Base-by-base conservation (phyloP, 176 grass and related monocot genomes). In the Avena atlantica region DNA sequence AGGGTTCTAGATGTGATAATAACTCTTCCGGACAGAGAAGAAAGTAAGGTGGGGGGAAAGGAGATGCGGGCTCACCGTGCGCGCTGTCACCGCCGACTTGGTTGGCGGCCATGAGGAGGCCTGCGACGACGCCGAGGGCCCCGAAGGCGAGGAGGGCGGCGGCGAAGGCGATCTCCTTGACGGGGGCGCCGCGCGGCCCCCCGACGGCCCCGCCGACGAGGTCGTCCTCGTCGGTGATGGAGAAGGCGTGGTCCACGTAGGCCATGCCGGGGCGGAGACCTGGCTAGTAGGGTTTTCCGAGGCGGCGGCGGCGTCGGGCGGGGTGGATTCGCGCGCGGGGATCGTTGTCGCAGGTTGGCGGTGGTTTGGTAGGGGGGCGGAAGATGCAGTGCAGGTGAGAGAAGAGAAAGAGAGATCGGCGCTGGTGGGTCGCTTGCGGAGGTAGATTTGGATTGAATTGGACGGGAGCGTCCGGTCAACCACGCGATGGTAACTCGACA, bases 181-280 rank as follows among this genome's bases (percentile, higher is more conserved):
- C 52, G n/a, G 97, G 97, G 16, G 92, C 94, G 1, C 94, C 84
- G 63, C 90, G 92, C 48, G 83, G 82, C 47, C 79, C 77, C 49
- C 93, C 91, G 14, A 85, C 29, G 52, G 86, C 80, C 27, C 92
- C 93, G 63, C 87, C 90, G 71, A 98, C 70, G 76, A 96, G 91
- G 87, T 96, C 90, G 78, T 96, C 97, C 78, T 99, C 94, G 78
- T 99, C 97, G 60, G 94, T 86, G 89, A 96, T 96, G 83, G 97
- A 96, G 86, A 99, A 99, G 50, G 94, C 89, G 91, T 99, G 97
- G 92, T 99, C 97, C 25, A 99, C 97, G 90, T 99, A 99, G 76
- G 97, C 97, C 97, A 99, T 99, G 59, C 17, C 56, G 9, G 24
- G 61, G 6, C 42, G 2, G 47, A 48, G 3, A 1, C 65, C 65